These are phyloP conservation scores for Geoglossum cookeanum DNA, from an alignment of 2,329 filamentous ascomycete genomes.

Conservation along the genomic window DNA sequence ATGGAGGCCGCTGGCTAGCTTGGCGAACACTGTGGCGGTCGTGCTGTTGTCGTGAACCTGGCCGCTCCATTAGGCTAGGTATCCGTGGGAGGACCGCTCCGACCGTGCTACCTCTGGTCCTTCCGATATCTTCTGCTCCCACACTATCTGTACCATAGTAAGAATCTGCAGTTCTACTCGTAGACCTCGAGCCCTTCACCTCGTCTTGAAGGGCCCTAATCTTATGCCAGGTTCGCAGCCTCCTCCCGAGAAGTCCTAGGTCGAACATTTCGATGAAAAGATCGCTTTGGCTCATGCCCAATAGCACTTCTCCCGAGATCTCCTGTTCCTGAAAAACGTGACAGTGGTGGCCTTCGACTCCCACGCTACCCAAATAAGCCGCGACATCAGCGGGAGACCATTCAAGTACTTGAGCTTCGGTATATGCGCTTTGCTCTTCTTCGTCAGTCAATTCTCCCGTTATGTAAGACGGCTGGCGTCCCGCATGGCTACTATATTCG, in stretches of 20 bases:
- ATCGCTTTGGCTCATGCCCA: constrained; percentile 90
- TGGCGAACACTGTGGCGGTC: not conserved
- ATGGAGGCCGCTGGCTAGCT: not conserved
- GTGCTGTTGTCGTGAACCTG: constrained; percentile 7
- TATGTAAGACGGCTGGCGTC: constrained; percentile 71
- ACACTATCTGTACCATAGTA: not conserved
- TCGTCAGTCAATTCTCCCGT: constrained; percentile 91
- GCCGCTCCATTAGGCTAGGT: constrained; percentile 21
- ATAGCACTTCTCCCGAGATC: constrained; percentile 78
- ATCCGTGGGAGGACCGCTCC: constrained; percentile 25
- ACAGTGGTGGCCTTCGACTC: constrained; percentile 78
- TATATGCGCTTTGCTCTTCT: constrained; percentile 58
- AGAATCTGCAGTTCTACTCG: not conserved
- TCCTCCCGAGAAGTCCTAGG: constrained; percentile 71
- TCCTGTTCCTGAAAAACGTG: constrained; percentile 92
- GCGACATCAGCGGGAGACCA: constrained; percentile 76
- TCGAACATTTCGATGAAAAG: constrained; percentile 93
- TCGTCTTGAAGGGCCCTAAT: constrained; percentile 85
- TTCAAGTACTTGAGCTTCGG: constrained; percentile 49
- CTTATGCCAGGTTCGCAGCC: constrained; percentile 91
- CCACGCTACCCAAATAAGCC: constrained; percentile 68
- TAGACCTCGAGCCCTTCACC: constrained; percentile 30
- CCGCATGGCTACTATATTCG: constrained; percentile 63
- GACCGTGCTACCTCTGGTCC: constrained; percentile 18
- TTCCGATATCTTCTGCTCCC: constrained; percentile 20